A percentile compares a stretch with the other conserved stretches of the same genome.
phyloP scores from a whole-genome alignment of 305 asterid species.

The Fraxinus baroniana region DNA sequence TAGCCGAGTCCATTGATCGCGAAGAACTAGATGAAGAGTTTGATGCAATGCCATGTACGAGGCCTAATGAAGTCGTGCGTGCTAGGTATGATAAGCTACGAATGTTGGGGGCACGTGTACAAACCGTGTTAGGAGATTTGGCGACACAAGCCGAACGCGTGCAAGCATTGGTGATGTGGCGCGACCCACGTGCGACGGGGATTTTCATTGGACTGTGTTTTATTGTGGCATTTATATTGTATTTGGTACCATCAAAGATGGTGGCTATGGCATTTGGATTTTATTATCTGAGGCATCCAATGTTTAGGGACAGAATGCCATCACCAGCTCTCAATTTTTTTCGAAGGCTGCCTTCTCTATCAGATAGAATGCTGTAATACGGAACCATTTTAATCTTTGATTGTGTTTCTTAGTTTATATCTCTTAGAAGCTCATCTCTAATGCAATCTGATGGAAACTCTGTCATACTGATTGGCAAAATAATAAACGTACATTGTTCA shows the following conservation, averaged over 20 bases:
- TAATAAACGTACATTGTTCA: neutral
- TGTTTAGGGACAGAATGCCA: conserved; percentile 83
- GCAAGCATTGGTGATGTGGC: conserved; percentile 81
- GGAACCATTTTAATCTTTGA: neutral
- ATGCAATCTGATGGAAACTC: neutral
- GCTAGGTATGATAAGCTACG: conserved; percentile 67
- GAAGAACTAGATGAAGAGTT: conserved; percentile 87
- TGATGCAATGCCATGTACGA: conserved; percentile 56
- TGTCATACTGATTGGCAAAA: neutral
- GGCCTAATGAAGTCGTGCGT: conserved; percentile 58
- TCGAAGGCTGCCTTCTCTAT: conserved; percentile 74
- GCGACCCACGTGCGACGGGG: conserved; percentile 92
- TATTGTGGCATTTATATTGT: conserved; percentile 55
- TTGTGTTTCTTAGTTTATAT: neutral
- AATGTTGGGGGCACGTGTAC: conserved; percentile 75
- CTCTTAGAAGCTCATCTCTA: neutral
- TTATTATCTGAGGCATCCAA: conserved; percentile 77
- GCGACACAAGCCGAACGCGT: conserved; percentile 84
- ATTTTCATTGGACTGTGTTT: conserved; percentile 71
- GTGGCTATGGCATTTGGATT: conserved; percentile 86
- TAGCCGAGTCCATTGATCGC: conserved; percentile 55
- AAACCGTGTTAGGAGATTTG: conserved; percentile 64
- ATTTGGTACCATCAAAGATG: conserved; percentile 73
- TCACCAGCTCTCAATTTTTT: conserved; percentile 81
- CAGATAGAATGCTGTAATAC: conserved; percentile 64